A percentile compares a stretch with the other conserved stretches of the same genome.
Conservation (phyloP, 2,329 filamentous ascomycete species). For the Chalaropsis thielavioides region DNA sequence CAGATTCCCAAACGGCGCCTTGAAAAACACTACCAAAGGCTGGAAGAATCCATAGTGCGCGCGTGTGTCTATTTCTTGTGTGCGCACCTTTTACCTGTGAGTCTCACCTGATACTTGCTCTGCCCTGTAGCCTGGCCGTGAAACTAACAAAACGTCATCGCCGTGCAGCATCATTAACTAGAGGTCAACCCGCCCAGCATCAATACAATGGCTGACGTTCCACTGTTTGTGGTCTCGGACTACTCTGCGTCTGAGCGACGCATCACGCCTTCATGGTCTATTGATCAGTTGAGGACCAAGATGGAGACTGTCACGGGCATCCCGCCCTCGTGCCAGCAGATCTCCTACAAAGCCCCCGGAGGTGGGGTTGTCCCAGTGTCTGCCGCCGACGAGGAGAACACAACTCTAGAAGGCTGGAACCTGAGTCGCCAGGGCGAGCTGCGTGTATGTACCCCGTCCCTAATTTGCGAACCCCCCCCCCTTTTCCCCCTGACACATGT, state of each 20-base stretch:
- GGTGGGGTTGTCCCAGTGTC: constrained; percentile 48
- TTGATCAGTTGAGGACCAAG: constrained; percentile 69
- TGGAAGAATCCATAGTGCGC: not conserved
- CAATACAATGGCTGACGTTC: constrained; percentile 51
- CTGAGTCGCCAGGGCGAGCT: constrained; percentile 65
- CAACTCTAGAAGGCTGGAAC: constrained; percentile 48
- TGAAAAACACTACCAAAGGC: not conserved
- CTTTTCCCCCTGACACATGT: not conserved
- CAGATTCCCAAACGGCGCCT: not conserved
- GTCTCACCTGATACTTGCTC: not conserved
- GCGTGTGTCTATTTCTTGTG: not conserved
- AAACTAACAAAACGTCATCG: not conserved
- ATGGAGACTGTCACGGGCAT: constrained; percentile 89
- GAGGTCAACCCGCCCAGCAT: not conserved
- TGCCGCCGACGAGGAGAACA: constrained; percentile 57
- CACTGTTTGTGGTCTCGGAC: constrained; percentile 60
- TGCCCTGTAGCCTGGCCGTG: not conserved
- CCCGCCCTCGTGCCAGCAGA: constrained; percentile 61
- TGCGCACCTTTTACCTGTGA: not conserved
- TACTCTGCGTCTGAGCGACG: constrained; percentile 75
- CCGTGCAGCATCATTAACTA: not conserved
- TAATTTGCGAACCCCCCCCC: not conserved
- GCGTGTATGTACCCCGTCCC: constrained; percentile 45
- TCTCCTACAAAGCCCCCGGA: constrained; percentile 52
- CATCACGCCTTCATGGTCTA: constrained; percentile 82